phyloP scores from a whole-genome alignment of 75 land plant genomes.

The Picea sitchensis region DNA sequence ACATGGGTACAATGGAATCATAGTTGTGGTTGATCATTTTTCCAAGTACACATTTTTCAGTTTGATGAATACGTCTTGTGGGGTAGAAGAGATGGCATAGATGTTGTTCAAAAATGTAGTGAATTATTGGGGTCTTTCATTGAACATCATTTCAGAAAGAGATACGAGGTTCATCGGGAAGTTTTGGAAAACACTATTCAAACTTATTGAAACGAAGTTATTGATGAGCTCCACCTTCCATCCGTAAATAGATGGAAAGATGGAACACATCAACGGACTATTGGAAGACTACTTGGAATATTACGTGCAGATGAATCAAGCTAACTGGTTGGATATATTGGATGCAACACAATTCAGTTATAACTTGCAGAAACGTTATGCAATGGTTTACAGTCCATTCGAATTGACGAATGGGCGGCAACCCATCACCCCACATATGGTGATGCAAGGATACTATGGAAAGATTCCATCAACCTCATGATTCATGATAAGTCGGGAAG shows the following conservation, averaged over 20 bases:
- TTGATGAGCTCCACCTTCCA: constrained; percentile 16
- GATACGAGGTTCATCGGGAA: constrained; percentile 17
- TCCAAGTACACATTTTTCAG: too few relatives aligned
- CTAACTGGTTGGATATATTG: constrained; percentile 13
- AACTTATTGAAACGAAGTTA: constrained; percentile 8
- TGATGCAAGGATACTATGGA: too few relatives aligned
- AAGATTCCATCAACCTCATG: too few relatives aligned
- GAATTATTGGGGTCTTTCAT: constrained; percentile 22
- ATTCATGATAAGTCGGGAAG: too few relatives aligned
- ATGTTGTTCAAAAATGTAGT: constrained; percentile 20
- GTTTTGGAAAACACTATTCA: constrained; percentile 28
- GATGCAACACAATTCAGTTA: constrained; percentile 23
- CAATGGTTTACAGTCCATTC: constrained; percentile 11
- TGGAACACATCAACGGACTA: constrained; percentile 15
- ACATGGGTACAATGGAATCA: not conserved
- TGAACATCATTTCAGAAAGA: constrained; percentile 15
- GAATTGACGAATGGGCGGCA: constrained; percentile 17
- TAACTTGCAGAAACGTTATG: constrained; percentile 12
- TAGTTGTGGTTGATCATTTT: too few relatives aligned
- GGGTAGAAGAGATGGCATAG: constrained; percentile 4
- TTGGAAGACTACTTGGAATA: constrained; percentile 21
- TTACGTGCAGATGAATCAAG: constrained; percentile 20
- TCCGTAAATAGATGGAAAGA: constrained; percentile 21
- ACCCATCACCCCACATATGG: not conserved
- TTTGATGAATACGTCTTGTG: not conserved